Evolutionary conservation across 441 rosid species (phyloP).

Genomic region (Pelargonium australe): DNA sequence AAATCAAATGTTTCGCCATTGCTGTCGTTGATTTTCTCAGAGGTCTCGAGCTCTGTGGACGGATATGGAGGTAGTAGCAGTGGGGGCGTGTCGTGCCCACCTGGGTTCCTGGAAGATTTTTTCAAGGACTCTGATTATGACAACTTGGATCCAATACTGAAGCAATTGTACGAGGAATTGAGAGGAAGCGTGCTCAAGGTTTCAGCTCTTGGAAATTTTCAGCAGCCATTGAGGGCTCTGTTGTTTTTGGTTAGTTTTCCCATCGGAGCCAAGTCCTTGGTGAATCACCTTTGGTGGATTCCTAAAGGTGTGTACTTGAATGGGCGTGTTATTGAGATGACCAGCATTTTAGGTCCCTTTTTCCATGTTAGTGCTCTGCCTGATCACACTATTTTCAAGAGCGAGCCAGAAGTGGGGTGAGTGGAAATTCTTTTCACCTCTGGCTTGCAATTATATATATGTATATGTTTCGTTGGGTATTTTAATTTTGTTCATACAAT

Average conservation of each 20-base stretch:
- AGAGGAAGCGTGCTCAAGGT: slow-evolving; percentile 72
- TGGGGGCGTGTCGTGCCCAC: slow-evolving; percentile 47
- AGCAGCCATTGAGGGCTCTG: slow-evolving; percentile 84
- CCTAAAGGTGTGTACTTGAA: slow-evolving; percentile 85
- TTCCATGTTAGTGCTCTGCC: slow-evolving; percentile 88
- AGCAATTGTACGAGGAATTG: slow-evolving; percentile 82
- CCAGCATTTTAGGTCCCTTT: slow-evolving; percentile 96
- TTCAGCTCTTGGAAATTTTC: slow-evolving; percentile 80
- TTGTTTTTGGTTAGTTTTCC: slow-evolving; percentile 66
- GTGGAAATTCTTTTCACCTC: slow-evolving; percentile 18
- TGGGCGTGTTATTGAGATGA: slow-evolving; percentile 91
- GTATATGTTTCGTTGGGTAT: not conserved
- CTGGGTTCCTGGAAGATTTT: slow-evolving; percentile 78
- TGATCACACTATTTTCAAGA: slow-evolving; percentile 71
- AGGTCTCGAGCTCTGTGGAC: slow-evolving; percentile 46
- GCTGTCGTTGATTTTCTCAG: slow-evolving; percentile 60
- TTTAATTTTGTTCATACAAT: not conserved
- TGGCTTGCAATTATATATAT: slow-evolving; percentile 17
- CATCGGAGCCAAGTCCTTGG: slow-evolving; percentile 70
- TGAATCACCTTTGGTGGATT: slow-evolving; percentile 91
- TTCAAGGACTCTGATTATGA: slow-evolving; percentile 77
- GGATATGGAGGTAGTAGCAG: slow-evolving; percentile 42
- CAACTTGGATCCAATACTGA: slow-evolving; percentile 65
- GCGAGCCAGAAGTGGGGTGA: slow-evolving; percentile 97
- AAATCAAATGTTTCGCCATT: slow-evolving; percentile 47